Evolutionary conservation across 495 filamentous ascomycete species (phyloP).

Genomic region (Cercophora newfieldiana): DNA sequence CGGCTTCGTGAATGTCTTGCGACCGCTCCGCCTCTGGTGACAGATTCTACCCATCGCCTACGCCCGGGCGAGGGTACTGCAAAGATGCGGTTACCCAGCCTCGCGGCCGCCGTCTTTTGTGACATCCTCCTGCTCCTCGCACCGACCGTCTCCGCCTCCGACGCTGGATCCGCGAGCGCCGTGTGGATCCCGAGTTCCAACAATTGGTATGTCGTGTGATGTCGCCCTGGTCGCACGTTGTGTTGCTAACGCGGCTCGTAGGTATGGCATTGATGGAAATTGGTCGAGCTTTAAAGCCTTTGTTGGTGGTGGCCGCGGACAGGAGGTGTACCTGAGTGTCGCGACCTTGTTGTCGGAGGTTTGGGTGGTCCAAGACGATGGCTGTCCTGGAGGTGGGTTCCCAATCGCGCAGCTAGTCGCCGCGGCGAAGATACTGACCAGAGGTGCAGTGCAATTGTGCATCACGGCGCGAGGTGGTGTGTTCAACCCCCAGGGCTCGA

Average conservation of each 20-base stretch:
- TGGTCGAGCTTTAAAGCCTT: conserved; percentile 57
- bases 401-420: conserved; percentile 22
- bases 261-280: conserved; percentile 52
- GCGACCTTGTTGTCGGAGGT: conserved; percentile 58
- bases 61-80: conserved; percentile 30
- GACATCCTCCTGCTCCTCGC: conserved; percentile 39
- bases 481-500: conserved; percentile 52
- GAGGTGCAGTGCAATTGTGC: conserved; percentile 40
- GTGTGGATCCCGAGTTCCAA: conserved; percentile 46
- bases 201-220: conserved; percentile 40
- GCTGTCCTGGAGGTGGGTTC: conserved; percentile 46
- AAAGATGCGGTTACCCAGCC: conserved; percentile 37
- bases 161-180: conserved; percentile 20
- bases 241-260: conserved; percentile 30
- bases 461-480: conserved; percentile 51
- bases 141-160: conserved; percentile 34
- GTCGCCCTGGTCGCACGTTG: conserved; percentile 5
- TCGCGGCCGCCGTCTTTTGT: conserved; percentile 39
- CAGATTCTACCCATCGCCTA: conserved; percentile 21
- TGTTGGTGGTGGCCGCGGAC: conserved; percentile 56
- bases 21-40: conserved; percentile 31
- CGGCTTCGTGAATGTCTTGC: conserved; percentile 33
- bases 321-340: conserved; percentile 57
- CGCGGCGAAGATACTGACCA: conserved; percentile 31
- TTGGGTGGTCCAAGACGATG: conserved; percentile 55